Evolutionary conservation across 192 early-diverging fungal genomes (phyloP).

Genomic region (Backusella sp.): DNA sequence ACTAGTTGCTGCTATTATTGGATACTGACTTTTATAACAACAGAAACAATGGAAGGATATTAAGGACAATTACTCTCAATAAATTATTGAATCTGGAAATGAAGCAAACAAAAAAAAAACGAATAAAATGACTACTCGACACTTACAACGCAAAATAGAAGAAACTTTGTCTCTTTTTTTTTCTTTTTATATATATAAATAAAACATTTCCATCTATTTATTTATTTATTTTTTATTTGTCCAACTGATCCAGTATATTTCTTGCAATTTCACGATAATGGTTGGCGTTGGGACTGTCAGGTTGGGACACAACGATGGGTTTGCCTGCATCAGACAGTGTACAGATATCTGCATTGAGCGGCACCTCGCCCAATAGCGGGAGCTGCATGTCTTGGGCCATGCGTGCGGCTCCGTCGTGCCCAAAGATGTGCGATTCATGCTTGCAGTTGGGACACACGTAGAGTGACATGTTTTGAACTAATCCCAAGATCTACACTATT

Average conservation of each 20-base stretch:
- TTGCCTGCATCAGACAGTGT: constrained; percentile 68
- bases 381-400: constrained; percentile 66
- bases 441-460: constrained; percentile 81
- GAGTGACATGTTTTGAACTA: constrained; percentile 88
- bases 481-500: constrained; percentile 68
- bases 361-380: constrained; percentile 73
- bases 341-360: constrained; percentile 75
- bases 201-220: background rate
- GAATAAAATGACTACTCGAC: background rate
- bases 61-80: constrained; percentile 58
- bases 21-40: background rate
- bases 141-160: background rate
- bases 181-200: background rate
- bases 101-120: background rate
- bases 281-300: constrained; percentile 46
- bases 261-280: constrained; percentile 52
- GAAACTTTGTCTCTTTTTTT: background rate
- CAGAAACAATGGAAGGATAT: constrained; percentile 89
- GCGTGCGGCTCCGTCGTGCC: constrained; percentile 53
- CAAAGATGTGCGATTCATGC: constrained; percentile 80
- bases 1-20: background rate
- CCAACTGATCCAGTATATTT: constrained; percentile 36
- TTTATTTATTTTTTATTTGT: background rate
- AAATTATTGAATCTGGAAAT: background rate
- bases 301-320: constrained; percentile 63